Evolutionary conservation across 768 basidiomycete species (phyloP).

Genomic region (Coprinopsis marcescibilis): DNA sequence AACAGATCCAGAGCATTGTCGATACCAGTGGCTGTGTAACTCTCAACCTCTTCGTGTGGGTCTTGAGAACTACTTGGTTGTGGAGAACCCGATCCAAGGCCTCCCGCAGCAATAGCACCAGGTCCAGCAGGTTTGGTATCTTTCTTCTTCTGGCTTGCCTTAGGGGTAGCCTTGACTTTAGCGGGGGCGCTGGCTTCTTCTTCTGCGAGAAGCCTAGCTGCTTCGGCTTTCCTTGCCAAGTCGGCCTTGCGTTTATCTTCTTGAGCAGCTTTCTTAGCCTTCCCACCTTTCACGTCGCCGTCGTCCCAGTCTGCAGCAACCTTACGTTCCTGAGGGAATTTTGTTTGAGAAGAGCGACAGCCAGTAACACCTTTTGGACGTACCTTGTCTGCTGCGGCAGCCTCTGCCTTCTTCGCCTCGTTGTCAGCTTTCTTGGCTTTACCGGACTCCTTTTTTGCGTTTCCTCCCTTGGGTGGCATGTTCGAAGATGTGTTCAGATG

Average conservation of each 20-base stretch:
- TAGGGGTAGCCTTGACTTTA: constrained; percentile 60
- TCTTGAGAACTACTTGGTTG: constrained; percentile 27
- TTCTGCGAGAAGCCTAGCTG: constrained; percentile 78
- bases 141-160: constrained; percentile 50
- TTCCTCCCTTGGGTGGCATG: constrained; percentile 86
- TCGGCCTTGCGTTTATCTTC: constrained; percentile 80
- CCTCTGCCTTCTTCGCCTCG: constrained; percentile 72
- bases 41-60: constrained; percentile 46
- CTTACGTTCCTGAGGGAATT: constrained; percentile 52
- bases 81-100: constrained; percentile 22
- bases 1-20: constrained; percentile 88
- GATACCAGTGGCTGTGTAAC: constrained; percentile 78
- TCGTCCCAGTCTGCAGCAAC: constrained; percentile 67
- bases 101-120: constrained; percentile 78
- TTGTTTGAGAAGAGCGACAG: background rate
- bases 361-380: constrained; percentile 8
- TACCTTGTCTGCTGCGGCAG: constrained; percentile 57
- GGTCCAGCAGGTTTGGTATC: constrained; percentile 64
- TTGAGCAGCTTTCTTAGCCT: constrained; percentile 60
- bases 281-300: constrained; percentile 54
- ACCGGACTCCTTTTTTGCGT: constrained; percentile 90
- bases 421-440: constrained; percentile 90
- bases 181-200: constrained; percentile 64
- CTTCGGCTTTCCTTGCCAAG: constrained; percentile 81
- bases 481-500: constrained; percentile 4